phyloP scores from a whole-genome alignment of 2,329 filamentous ascomycete species.

The Botrytis cinerea region DNA sequence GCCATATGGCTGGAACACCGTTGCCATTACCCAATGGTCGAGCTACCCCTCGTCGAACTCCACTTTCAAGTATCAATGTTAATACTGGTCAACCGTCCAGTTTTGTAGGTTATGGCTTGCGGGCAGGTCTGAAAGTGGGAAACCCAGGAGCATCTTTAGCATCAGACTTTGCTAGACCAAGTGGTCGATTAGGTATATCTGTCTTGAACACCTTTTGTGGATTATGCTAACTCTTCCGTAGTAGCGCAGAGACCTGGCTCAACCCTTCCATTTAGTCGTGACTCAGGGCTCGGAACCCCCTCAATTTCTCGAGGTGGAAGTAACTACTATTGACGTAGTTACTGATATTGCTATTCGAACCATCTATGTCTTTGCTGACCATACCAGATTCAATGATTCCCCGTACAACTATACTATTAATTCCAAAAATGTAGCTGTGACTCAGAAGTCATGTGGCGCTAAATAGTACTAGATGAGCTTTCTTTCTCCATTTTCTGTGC shows the following conservation, averaged over 20 bases:
- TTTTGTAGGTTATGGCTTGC: slow-evolving; percentile 42
- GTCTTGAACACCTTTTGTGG: neutral
- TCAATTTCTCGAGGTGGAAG: slow-evolving; percentile 20
- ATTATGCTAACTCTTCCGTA: slow-evolving; percentile 23
- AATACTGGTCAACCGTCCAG: slow-evolving; percentile 31
- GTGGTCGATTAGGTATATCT: slow-evolving; percentile 35
- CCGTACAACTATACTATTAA: neutral
- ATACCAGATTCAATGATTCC: neutral
- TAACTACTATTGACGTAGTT: slow-evolving; percentile 13
- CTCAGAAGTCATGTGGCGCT: neutral
- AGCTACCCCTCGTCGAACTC: slow-evolving; percentile 31
- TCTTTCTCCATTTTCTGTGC: neutral
- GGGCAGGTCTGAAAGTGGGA: slow-evolving; percentile 42
- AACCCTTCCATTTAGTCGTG: slow-evolving; percentile 25
- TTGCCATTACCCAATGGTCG: slow-evolving; percentile 27
- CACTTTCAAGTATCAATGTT: slow-evolving; percentile 31
- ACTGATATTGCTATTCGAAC: slow-evolving; percentile 1
- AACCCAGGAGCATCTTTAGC: slow-evolving; percentile 31
- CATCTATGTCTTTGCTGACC: neutral
- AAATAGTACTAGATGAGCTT: neutral
- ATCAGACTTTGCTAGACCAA: slow-evolving; percentile 29
- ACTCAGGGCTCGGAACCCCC: slow-evolving; percentile 28
- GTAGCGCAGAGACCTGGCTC: slow-evolving; percentile 35
- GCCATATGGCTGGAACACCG: slow-evolving; percentile 30
- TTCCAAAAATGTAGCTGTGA: neutral